Evolutionary conservation across 371 early-diverging fungal species (phyloP).

Genomic region (Mortierella sp.): DNA sequence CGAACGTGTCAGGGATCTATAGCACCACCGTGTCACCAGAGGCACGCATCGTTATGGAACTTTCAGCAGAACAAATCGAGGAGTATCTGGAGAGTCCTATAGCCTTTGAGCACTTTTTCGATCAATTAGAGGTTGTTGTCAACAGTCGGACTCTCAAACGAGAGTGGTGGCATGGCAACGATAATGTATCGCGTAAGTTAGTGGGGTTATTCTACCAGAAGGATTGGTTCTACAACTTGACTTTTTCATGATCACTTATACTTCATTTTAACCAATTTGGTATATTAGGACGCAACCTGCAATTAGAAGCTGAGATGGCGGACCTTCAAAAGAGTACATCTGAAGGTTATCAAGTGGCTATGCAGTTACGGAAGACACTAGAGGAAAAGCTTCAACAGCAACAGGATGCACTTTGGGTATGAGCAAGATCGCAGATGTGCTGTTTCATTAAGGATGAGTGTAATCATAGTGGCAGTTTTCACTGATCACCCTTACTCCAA

Average conservation of each 20-base stretch:
- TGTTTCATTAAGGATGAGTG: neutral
- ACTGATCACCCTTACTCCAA: neutral
- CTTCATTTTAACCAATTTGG: neutral
- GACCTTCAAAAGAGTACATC: constrained; percentile 60
- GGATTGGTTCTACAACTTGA: neutral
- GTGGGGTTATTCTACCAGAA: neutral
- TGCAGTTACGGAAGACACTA: constrained; percentile 55
- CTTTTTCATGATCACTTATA: neutral
- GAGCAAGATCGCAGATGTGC: neutral
- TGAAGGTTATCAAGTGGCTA: constrained; percentile 58
- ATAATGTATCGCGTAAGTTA: constrained; percentile 66
- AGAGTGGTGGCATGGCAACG: constrained; percentile 69
- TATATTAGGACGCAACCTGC: constrained; percentile 63
- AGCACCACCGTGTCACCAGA: constrained; percentile 27
- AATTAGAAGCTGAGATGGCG: constrained; percentile 60
- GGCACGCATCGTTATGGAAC: constrained; percentile 43
- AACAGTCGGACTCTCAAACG: constrained; percentile 65
- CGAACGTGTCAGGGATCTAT: constrained; percentile 5
- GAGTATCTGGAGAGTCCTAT: constrained; percentile 64
- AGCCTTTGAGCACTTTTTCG: constrained; percentile 70
- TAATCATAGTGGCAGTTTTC: neutral
- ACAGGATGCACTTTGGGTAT: constrained; percentile 69
- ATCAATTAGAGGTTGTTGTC: constrained; percentile 65
- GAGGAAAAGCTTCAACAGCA: constrained; percentile 66
- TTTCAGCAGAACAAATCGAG: constrained; percentile 59